Percentiles rank a stretch among this genome's conserved stretches.
Evolutionary conservation across 2,329 filamentous ascomycete species (phyloP).

Genomic region (Exophiala dermatitidis): DNA sequence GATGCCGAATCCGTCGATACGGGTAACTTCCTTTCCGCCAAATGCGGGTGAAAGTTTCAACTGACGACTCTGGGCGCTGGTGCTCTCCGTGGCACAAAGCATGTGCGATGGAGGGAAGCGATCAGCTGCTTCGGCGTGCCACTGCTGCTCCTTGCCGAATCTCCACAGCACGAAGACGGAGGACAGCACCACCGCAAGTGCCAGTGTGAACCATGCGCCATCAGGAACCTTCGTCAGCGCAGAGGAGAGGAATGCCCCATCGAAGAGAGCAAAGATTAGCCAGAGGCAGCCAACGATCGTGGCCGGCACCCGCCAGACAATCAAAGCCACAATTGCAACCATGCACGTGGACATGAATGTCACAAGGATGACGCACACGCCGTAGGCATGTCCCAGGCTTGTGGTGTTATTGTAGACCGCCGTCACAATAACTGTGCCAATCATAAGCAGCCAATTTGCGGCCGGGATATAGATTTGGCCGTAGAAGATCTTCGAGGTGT

Average conservation of each 20-base stretch:
- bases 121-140: conserved; percentile 54
- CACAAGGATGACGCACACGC: conserved; percentile 61
- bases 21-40: conserved; percentile 37
- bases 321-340: conserved; percentile 49
- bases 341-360: conserved; percentile 72
- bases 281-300: conserved; percentile 54
- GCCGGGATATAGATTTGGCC: conserved; percentile 71
- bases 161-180: conserved; percentile 66
- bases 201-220: conserved; percentile 71
- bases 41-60: conserved; percentile 26
- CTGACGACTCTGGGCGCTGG: background rate
- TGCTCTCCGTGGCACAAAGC: background rate
- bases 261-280: conserved; percentile 57
- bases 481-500: conserved; percentile 63
- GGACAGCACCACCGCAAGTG: conserved; percentile 56
- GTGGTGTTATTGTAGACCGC: conserved; percentile 65
- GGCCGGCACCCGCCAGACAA: background rate
- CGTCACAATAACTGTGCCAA: conserved; percentile 67
- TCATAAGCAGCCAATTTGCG: conserved; percentile 70
- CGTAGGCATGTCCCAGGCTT: conserved; percentile 65
- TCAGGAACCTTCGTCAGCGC: conserved; percentile 65
- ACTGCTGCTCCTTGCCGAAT: conserved; percentile 71
- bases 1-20: conserved; percentile 56
- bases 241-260: conserved; percentile 63
- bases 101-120: conserved; percentile 12